Evolutionary conservation across 164 flowering plant species (phyloP), one percentile per base, ranked within the genome.

Genomic region (Buxus sempervirens): DNA sequence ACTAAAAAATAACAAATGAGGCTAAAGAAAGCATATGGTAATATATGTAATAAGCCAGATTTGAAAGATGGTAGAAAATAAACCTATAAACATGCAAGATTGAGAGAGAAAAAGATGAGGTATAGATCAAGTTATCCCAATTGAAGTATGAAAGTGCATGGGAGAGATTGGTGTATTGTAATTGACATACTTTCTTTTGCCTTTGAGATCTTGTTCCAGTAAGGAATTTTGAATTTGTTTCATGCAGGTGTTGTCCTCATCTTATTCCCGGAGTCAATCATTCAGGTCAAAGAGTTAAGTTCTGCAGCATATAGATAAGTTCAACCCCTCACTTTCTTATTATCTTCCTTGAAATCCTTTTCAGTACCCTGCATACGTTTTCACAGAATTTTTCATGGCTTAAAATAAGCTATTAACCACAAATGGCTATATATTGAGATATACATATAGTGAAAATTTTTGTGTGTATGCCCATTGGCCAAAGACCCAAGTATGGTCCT

Each of bases 181-280:
- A 60, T 32, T 51, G 51, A n/a, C n/a, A n/a, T 23, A 9, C 8
- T 65, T 28, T 20, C 20, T 28, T 58, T 59, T 60, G 71, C n/a
- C 1, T 32, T 23, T 54, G 5, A 7, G 18, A 21, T 7, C 4
- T 26, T 19, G 20, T 22, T 72, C 61, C 53, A 66, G 25, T 64
- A 57, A 60, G n/a, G n/a, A 9, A 15, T 54, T 16, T 36, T 58
- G 15, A 32, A 54, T 59, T 23, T 69, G 23, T 70, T 25, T 51
- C 28, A 54, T 80, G 78, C 84, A 90, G 96, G 86, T 93, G 58
- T 67, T 85, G 62, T 89, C 98, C 26, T 89, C 96, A 32, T 90
- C 98, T 67, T 90, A 88, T 62, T 81, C 90, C 23, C 80, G 85
- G 51, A 87, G 91, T 65, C 96, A 86, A 74, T 67, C 85, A 51